phyloP scores from a whole-genome alignment of 371 early-diverging fungal species.

The Cokeromyces recurvatus region DNA sequence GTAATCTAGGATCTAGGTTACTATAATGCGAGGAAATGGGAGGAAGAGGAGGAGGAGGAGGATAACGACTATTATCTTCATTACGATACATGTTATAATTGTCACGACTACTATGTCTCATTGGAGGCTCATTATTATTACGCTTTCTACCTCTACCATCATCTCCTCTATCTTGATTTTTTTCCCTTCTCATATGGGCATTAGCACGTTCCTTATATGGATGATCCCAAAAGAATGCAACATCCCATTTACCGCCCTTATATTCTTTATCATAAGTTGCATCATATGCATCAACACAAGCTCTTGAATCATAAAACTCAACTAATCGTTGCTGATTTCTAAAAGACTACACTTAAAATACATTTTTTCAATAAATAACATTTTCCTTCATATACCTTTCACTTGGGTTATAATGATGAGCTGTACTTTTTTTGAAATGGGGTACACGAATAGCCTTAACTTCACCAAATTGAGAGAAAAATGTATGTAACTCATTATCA shows the following conservation, averaged over 20 bases:
- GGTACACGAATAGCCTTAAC: conserved; percentile 44
- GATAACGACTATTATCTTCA: conserved; percentile 2
- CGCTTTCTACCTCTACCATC: conserved; percentile 1
- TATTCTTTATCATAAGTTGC: conserved; percentile 26
- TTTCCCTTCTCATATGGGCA: conserved; percentile 5
- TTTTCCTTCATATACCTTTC: conserved; percentile 8
- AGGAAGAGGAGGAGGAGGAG: background rate
- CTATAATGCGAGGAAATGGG: background rate
- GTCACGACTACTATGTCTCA: conserved; percentile 3
- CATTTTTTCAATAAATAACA: background rate
- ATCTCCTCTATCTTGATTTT: conserved; percentile 9
- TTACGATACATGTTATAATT: conserved; percentile 7
- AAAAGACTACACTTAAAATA: background rate
- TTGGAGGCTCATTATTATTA: background rate
- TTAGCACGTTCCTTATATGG: conserved; percentile 33
- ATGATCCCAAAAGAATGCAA: conserved; percentile 52
- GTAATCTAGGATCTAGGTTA: conserved; percentile 10
- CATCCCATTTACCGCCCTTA: conserved; percentile 43
- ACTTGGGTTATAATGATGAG: conserved; percentile 3
- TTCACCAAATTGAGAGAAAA: conserved; percentile 44
- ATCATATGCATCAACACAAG: conserved; percentile 40
- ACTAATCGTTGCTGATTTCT: conserved; percentile 46
- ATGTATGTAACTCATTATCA: conserved; percentile 35
- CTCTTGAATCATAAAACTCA: conserved; percentile 54
- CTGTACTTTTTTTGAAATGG: conserved; percentile 22